phyloP scores from a whole-genome alignment of 2,329 filamentous ascomycete genomes.

The Colletotrichum brevisporum region DNA sequence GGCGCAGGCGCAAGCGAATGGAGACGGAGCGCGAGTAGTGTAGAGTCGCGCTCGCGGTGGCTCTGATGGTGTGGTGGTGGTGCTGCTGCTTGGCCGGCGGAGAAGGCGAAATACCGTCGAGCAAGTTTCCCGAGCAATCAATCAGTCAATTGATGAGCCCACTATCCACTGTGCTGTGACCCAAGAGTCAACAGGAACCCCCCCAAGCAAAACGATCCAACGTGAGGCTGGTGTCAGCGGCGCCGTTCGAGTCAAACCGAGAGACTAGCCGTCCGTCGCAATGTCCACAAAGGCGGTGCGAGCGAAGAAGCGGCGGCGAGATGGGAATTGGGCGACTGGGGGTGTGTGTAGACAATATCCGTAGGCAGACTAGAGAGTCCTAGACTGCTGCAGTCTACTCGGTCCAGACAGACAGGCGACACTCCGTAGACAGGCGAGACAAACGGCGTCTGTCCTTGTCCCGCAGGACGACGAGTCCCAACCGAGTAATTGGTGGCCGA shows the following conservation, averaged over 20 bases:
- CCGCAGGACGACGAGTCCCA: constrained; percentile 30
- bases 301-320: constrained; percentile 10
- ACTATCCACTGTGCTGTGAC: constrained; percentile 19
- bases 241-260: not conserved
- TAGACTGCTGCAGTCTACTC: too few species aligned
- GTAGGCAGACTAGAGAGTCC: too few species aligned
- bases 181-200: not conserved
- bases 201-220: constrained; percentile 14
- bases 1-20: not conserved
- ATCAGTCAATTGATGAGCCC: constrained; percentile 4
- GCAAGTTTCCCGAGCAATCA: not conserved
- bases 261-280: constrained; percentile 29
- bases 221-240: constrained; percentile 16
- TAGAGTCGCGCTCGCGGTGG: not conserved
- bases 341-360: not conserved
- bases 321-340: not conserved
- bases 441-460: constrained; percentile 13
- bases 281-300: constrained; percentile 36
- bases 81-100: not conserved
- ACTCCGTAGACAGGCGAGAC: too few species aligned
- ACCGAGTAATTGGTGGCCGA: constrained; percentile 31
- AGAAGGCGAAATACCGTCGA: constrained; percentile 11
- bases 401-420: too few species aligned
- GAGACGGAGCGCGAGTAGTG: constrained; percentile 4
- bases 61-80: constrained; percentile 8